Evolutionary conservation across 2,329 filamentous ascomycete genomes (phyloP).

Genomic region (Botrytis medusae): DNA sequence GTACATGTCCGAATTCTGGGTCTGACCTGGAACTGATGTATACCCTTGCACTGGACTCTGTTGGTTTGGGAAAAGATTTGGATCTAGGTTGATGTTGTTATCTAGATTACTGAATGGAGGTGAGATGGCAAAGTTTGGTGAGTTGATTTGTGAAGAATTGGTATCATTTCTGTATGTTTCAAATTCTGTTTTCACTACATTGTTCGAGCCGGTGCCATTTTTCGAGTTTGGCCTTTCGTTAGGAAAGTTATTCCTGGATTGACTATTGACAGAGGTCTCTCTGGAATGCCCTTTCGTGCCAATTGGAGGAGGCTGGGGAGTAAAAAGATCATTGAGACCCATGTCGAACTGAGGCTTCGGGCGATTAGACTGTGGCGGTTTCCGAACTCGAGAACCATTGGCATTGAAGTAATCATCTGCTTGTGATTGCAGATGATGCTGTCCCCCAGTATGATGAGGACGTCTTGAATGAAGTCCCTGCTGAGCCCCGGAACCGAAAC

Average conservation of each 20-base stretch:
- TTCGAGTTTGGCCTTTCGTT: neutral
- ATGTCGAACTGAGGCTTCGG: slow-evolving; percentile 40
- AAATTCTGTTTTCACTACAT: slow-evolving; percentile 28
- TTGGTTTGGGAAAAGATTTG: slow-evolving; percentile 25
- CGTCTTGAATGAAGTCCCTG: slow-evolving; percentile 32
- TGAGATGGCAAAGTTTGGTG: slow-evolving; percentile 27
- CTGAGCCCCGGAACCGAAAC: slow-evolving; percentile 36
- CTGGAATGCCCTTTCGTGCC: slow-evolving; percentile 6
- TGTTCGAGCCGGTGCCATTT: slow-evolving; percentile 8
- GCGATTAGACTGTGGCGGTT: slow-evolving; percentile 24
- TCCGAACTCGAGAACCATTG: slow-evolving; percentile 20
- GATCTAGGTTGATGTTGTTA: slow-evolving; percentile 11
- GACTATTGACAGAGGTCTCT: neutral
- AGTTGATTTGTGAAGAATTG: neutral
- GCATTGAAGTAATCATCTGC: slow-evolving; percentile 30
- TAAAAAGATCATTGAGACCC: slow-evolving; percentile 38
- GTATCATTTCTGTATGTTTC: slow-evolving; percentile 5
- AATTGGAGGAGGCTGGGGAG: neutral
- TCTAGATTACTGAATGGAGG: slow-evolving; percentile 26
- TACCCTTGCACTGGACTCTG: neutral
- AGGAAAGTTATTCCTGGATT: neutral
- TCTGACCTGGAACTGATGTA: neutral
- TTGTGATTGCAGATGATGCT: slow-evolving; percentile 15
- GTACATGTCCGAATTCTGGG: slow-evolving; percentile 29
- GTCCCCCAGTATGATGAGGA: slow-evolving; percentile 25